Evolutionary conservation across 2,329 filamentous ascomycete species (phyloP), one percentile per base, ranked within the genome.

Genomic region (Penicillium sp.): DNA sequence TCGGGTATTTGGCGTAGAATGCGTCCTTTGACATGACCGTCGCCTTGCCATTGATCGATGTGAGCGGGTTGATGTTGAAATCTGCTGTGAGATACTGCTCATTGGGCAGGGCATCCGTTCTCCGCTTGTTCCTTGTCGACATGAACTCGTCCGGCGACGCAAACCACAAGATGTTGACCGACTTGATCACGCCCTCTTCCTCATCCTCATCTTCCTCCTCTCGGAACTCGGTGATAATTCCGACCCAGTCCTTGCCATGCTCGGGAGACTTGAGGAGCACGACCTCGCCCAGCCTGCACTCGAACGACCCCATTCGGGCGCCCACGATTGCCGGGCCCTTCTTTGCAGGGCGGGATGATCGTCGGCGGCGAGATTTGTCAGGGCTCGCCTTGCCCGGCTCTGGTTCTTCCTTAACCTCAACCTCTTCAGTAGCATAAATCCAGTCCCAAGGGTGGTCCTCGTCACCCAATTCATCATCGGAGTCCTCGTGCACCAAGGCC

Each of bases 131-230:
- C 73, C 89, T 90, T 70, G 91, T 95, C 30, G 89, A 87, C 63
- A 97, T 92, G 78, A 98, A 94, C 72, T 90, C 91, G 71, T 96
- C 91, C 0, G 91, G 92, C 0, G 91, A 93, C 24, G 79, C 79
- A 75, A 99, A 97, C 95, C 95, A 99, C 85, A 97, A 89, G 73
- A 99, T 95, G 65, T 90, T 91, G 59, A 91, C 94, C 28, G 89
- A 88, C 82, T 92, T 97, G 66, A 79, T 57, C 30, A 72, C 49
- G 49, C 73, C 69, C 19, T 68, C 72, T 35, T 82, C 76, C 47
- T 90, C 86, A 3, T 88, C 89, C 13, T 90, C 88, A 22, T 91
- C 85, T 50, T 90, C 88, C 35, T 89, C 86, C 50, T 94, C 88
- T 42, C 89, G 75, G 68, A 99, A 97, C 47, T 91, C 89, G 71